phyloP scores from a whole-genome alignment of 1,284 basidiomycete species.

The Sporisorium reilianum region DNA sequence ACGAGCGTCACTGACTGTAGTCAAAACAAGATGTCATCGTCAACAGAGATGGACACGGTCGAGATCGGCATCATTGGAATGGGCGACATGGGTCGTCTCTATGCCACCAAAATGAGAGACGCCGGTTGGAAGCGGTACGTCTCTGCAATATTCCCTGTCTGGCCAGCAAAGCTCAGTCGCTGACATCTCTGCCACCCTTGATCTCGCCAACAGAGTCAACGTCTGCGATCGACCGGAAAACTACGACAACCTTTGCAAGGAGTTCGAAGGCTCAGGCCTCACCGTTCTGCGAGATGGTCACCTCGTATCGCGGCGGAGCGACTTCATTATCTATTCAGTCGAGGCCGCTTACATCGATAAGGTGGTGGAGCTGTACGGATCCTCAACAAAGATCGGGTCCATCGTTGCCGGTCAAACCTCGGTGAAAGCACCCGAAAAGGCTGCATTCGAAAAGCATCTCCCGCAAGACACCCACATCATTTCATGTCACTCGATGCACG shows the following conservation, averaged over 20 bases:
- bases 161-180: neutral
- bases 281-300: constrained; percentile 82
- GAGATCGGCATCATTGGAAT: constrained; percentile 71
- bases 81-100: constrained; percentile 90
- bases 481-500: constrained; percentile 94
- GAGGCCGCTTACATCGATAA: constrained; percentile 89
- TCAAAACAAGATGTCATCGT: constrained; percentile 16
- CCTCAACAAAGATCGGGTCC: constrained; percentile 91
- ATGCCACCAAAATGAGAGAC: constrained; percentile 79
- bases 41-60: constrained; percentile 49
- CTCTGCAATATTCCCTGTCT: neutral
- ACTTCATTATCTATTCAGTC: constrained; percentile 92
- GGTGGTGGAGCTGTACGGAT: constrained; percentile 89
- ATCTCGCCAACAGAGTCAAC: constrained; percentile 74
- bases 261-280: constrained; percentile 77
- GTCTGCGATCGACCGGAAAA: constrained; percentile 90
- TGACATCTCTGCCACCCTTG: constrained; percentile 61
- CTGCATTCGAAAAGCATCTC: constrained; percentile 89
- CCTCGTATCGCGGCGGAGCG: constrained; percentile 83
- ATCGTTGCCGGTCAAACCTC: constrained; percentile 96
- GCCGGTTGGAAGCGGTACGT: constrained; percentile 79
- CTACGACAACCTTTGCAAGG: constrained; percentile 76
- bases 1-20: neutral
- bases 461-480: constrained; percentile 89
- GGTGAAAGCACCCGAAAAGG: constrained; percentile 92